A percentile compares a stretch with the other conserved stretches of the same genome.
Conservation (phyloP, 2,329 filamentous ascomycete species). For the Colletotrichum echinochloae region DNA sequence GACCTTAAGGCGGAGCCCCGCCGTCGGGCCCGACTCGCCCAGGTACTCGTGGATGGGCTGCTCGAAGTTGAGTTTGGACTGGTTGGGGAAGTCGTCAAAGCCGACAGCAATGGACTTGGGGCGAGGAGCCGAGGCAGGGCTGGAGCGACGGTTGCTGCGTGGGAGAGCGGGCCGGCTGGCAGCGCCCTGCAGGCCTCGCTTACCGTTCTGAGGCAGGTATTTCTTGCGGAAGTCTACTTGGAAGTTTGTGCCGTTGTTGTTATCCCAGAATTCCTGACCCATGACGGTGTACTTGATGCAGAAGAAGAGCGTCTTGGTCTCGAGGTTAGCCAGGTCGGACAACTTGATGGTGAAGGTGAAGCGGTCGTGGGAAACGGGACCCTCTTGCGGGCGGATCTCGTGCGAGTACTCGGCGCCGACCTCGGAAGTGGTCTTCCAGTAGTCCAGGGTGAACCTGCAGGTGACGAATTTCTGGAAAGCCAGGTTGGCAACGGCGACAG, state of each 20-base stretch:
- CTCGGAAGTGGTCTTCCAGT: slow-evolving; percentile 99
- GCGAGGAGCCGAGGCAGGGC: slow-evolving; percentile 56
- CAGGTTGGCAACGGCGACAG: slow-evolving; percentile 86
- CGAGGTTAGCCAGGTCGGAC: slow-evolving; percentile 89
- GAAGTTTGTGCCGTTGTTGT: slow-evolving; percentile 88
- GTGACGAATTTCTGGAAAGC: slow-evolving; percentile 89
- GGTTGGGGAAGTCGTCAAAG: slow-evolving; percentile 78
- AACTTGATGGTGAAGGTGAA: slow-evolving; percentile 97
- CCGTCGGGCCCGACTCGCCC: slow-evolving; percentile 68
- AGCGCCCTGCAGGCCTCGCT: slow-evolving; percentile 64
- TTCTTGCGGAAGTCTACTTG: slow-evolving; percentile 94
- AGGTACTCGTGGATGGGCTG: slow-evolving; percentile 72
- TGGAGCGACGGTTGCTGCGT: slow-evolving; percentile 71
- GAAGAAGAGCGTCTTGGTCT: slow-evolving; percentile 91
- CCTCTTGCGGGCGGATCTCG: slow-evolving; percentile 59
- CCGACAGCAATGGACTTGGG: slow-evolving; percentile 68
- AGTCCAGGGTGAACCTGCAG: slow-evolving; percentile 96
- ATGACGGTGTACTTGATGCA: slow-evolving; percentile 90
- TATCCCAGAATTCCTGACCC: slow-evolving; percentile 94
- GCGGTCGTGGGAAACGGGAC: slow-evolving; percentile 77
- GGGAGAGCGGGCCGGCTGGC: slow-evolving; percentile 68
- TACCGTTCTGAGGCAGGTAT: slow-evolving; percentile 70
- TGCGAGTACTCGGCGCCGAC: slow-evolving; percentile 86
- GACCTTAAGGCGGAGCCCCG: slow-evolving; percentile 76
- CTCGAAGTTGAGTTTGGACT: slow-evolving; percentile 68